Evolutionary conservation across 2,329 filamentous ascomycete species (phyloP).

Genomic region (Pseudocercospora macadamiae): DNA sequence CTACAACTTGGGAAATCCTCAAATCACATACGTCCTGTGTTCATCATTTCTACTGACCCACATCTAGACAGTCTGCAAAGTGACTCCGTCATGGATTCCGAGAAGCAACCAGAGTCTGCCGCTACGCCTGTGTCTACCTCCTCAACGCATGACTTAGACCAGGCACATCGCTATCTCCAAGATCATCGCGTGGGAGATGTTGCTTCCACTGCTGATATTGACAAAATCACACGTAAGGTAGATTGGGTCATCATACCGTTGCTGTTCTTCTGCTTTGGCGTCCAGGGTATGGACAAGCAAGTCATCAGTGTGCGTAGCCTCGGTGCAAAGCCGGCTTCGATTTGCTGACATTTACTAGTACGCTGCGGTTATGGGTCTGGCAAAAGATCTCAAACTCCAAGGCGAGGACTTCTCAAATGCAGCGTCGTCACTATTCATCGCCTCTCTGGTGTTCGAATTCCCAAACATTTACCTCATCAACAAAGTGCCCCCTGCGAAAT

Average conservation of each 20-base stretch:
- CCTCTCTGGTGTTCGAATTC: conserved; percentile 61
- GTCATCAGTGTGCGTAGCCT: conserved; percentile 58
- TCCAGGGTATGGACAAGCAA: conserved; percentile 68
- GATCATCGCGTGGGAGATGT: background rate
- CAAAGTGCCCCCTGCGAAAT: conserved; percentile 61
- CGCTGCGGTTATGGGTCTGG: conserved; percentile 67
- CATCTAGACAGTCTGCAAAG: background rate
- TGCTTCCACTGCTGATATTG: background rate
- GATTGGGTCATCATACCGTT: conserved; percentile 63
- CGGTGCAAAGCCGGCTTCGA: background rate
- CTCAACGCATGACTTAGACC: background rate
- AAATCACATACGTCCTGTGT: no score
- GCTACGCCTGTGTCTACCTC: background rate
- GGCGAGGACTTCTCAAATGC: conserved; percentile 66
- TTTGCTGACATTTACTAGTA: conserved; percentile 49
- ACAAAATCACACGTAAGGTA: conserved; percentile 50
- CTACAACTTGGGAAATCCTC: no score
- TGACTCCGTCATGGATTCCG: background rate
- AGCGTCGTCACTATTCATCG: conserved; percentile 66
- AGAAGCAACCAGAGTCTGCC: background rate
- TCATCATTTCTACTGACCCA: no score
- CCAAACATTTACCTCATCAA: conserved; percentile 62
- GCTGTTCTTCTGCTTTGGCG: conserved; percentile 64
- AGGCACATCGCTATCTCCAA: conserved; percentile 6
- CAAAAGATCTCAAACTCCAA: conserved; percentile 57